Evolutionary conservation across 768 basidiomycete species (phyloP).

Genomic region (Leccinum fibrillosum): DNA sequence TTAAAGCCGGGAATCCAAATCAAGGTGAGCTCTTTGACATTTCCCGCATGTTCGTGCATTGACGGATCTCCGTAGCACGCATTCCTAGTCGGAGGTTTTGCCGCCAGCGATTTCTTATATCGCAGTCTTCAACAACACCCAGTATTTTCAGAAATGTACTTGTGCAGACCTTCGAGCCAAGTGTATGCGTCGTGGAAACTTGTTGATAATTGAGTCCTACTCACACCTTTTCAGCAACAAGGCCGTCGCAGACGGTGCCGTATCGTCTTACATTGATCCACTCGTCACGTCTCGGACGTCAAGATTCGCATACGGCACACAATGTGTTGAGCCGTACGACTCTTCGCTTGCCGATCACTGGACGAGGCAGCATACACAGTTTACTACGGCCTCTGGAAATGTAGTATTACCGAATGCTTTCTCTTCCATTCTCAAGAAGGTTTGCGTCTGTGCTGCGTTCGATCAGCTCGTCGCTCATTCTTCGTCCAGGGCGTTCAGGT

Average conservation of each 20-base stretch:
- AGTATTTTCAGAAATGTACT: background rate
- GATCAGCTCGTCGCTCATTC: background rate
- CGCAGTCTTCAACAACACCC: background rate
- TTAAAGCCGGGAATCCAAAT: slow-evolving; percentile 23
- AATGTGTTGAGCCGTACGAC: slow-evolving; percentile 28
- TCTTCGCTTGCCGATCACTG: slow-evolving; percentile 35
- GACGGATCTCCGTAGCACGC: slow-evolving; percentile 24
- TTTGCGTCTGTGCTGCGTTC: background rate
- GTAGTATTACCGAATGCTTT: slow-evolving; percentile 34
- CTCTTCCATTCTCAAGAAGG: slow-evolving; percentile 34
- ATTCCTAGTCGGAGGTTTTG: background rate
- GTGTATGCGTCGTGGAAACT: background rate
- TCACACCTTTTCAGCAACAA: background rate
- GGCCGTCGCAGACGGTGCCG: background rate
- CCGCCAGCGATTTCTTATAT: background rate
- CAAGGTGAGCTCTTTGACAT: slow-evolving; percentile 9
- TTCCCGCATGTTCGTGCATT: background rate
- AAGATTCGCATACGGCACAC: slow-evolving; percentile 38
- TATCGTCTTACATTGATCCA: slow-evolving; percentile 37
- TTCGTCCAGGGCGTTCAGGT: slow-evolving; percentile 13
- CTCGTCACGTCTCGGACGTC: slow-evolving; percentile 45
- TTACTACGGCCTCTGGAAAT: slow-evolving; percentile 25
- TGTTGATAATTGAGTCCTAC: background rate
- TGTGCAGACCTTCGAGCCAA: background rate
- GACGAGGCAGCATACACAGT: slow-evolving; percentile 24